phyloP scores from a whole-genome alignment of 106 monocot species.

The Narthecium ossifragum region DNA sequence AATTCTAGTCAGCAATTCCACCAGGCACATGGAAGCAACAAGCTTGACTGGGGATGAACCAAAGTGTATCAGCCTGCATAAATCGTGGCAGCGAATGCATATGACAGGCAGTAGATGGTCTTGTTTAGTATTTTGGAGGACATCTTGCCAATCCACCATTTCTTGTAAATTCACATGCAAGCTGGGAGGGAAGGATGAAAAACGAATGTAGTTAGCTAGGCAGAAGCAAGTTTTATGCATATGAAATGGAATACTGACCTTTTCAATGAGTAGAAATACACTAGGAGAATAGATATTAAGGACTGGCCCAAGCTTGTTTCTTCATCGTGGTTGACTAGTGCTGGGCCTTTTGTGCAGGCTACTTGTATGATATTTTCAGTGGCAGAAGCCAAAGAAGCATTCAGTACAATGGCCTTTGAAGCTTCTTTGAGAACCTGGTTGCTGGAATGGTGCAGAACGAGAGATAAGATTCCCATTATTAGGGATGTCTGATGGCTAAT shows the following conservation, averaged over 20 bases:
- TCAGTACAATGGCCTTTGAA: constrained; percentile 69
- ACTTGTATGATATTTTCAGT: constrained; percentile 41
- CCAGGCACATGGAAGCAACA: constrained; percentile 70
- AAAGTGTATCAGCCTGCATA: constrained; percentile 76
- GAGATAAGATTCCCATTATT: constrained; percentile 56
- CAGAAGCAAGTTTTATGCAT: neutral
- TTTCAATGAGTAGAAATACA: constrained; percentile 66
- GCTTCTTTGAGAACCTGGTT: constrained; percentile 52
- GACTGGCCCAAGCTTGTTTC: constrained; percentile 38
- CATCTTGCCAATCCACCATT: constrained; percentile 64
- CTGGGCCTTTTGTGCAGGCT: constrained; percentile 63
- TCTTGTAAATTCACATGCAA: constrained; percentile 32
- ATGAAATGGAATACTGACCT: constrained; percentile 37
- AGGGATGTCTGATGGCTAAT: constrained; percentile 36
- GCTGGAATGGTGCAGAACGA: constrained; percentile 61
- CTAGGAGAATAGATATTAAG: constrained; percentile 51
- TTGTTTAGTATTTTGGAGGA: constrained; percentile 37
- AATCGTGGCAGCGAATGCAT: constrained; percentile 58
- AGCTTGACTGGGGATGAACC: constrained; percentile 62
- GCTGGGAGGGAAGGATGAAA: constrained; percentile 34
- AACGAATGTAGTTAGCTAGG: constrained; percentile 22
- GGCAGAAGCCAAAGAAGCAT: constrained; percentile 37
- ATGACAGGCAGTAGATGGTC: constrained; percentile 22
- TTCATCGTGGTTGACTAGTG: constrained; percentile 54
- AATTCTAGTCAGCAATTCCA: constrained; percentile 58